Evolutionary conservation across 139 green algal genomes (phyloP).

Genomic region (Desmodesmus armatus): DNA sequence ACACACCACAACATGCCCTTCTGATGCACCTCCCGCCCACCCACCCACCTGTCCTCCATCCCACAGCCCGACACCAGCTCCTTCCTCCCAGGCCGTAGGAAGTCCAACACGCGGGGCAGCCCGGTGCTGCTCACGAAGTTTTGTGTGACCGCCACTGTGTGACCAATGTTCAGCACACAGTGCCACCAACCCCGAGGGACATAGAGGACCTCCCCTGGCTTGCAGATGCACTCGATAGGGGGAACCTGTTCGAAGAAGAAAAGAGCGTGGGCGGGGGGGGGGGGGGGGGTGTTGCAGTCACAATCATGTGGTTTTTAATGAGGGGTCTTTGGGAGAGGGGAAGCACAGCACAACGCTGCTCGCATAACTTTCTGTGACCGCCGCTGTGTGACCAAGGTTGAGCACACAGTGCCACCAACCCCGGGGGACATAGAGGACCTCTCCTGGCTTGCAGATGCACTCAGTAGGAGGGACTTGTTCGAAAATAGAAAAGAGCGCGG

Average conservation of each 20-base stretch:
- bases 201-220: slow-evolving; percentile 87
- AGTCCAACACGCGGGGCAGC: slow-evolving; percentile 77
- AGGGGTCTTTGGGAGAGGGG: no score
- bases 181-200: slow-evolving; percentile 92
- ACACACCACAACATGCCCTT: background rate
- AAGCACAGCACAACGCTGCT: slow-evolving; percentile 77
- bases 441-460: slow-evolving; percentile 73
- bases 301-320: no score
- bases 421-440: slow-evolving; percentile 90
- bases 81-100: slow-evolving; percentile 61
- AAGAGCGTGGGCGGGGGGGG: no score
- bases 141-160: slow-evolving; percentile 84
- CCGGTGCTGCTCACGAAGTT: slow-evolving; percentile 85
- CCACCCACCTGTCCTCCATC: slow-evolving; percentile 61
- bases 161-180: slow-evolving; percentile 88
- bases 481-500: background rate
- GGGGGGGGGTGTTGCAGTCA: background rate
- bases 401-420: slow-evolving; percentile 90
- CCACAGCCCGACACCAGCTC: slow-evolving; percentile 79
- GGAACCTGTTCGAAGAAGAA: slow-evolving; percentile 38
- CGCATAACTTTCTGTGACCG: slow-evolving; percentile 93
- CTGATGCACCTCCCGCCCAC: no score
- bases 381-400: slow-evolving; percentile 86
- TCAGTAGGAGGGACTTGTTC: slow-evolving; percentile 60
- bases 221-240: slow-evolving; percentile 71